Evolutionary conservation across 148 eudicot species (phyloP).

Genomic region (Tetragonia tetragonoides): DNA sequence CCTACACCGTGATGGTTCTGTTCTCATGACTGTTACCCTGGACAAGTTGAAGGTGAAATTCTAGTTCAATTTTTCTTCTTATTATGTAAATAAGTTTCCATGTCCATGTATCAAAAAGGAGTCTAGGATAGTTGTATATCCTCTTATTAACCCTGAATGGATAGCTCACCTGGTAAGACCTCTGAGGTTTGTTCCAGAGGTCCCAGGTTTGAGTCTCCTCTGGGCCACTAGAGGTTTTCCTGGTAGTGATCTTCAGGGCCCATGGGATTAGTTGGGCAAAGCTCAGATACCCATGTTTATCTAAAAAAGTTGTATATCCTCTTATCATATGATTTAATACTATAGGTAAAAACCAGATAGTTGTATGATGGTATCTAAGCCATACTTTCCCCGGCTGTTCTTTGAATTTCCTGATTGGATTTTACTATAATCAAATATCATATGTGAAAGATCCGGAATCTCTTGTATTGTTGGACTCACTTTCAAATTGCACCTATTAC

Average conservation of each 20-base stretch:
- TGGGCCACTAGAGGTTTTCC: too few relatives aligned
- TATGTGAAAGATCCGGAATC: conserved; percentile 6
- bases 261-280: too few relatives aligned
- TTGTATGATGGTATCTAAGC: neutral
- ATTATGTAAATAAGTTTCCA: neutral
- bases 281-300: too few relatives aligned
- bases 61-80: neutral
- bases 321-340: neutral
- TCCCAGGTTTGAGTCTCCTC: too few relatives aligned
- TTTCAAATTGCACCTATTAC: neutral
- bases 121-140: too few relatives aligned
- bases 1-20: conserved; percentile 99
- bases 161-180: too few relatives aligned
- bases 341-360: neutral
- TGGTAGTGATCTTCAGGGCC: too few relatives aligned
- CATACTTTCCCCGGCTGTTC: neutral
- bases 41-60: conserved; percentile 75
- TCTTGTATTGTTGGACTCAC: neutral
- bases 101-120: neutral
- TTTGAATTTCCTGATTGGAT: neutral
- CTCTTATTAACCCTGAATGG: too few relatives aligned
- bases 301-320: neutral
- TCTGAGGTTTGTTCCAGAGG: too few relatives aligned
- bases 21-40: conserved; percentile 78
- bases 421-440: neutral